Conservation (phyloP, 2,329 filamentous ascomycete species). For the Lachnellula cervina region DNA sequence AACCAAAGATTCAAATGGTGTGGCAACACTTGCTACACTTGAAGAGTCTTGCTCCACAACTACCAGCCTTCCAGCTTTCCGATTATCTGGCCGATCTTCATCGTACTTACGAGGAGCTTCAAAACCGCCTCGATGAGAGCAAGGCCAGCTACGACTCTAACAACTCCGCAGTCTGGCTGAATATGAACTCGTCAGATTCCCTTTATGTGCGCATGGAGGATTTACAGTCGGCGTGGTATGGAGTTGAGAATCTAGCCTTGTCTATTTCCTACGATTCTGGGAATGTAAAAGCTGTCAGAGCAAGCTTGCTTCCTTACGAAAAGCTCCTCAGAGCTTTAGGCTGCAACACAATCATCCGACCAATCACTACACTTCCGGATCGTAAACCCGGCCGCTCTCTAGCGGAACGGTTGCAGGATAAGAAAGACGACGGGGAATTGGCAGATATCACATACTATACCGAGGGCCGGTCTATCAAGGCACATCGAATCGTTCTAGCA, state of each 20-base stretch:
- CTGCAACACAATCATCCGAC: slow-evolving; percentile 21
- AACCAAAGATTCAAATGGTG: slow-evolving; percentile 13
- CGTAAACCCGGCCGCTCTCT: slow-evolving; percentile 3
- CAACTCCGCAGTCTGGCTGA: slow-evolving; percentile 15
- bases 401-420: slow-evolving; percentile 1
- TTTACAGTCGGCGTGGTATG: slow-evolving; percentile 18
- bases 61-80: too few relatives aligned
- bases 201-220: slow-evolving; percentile 5
- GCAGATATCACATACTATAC: slow-evolving; percentile 17
- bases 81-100: slow-evolving; percentile 13
- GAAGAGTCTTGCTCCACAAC: slow-evolving; percentile 7
- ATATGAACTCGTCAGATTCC: slow-evolving; percentile 8
- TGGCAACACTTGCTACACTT: slow-evolving; percentile 22
- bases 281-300: slow-evolving; percentile 17
- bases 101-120: slow-evolving; percentile 21
- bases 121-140: slow-evolving; percentile 12
- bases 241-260: slow-evolving; percentile 18
- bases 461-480: slow-evolving; percentile 14
- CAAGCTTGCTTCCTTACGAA: slow-evolving; percentile 19
- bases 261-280: slow-evolving; percentile 24
- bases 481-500: slow-evolving; percentile 19
- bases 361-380: slow-evolving; percentile 10
- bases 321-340: slow-evolving; percentile 20
- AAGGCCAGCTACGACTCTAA: not conserved
- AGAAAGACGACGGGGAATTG: slow-evolving; percentile 10